Percentiles rank a stretch among this genome's conserved stretches.
Conservation (phyloP, 2,329 filamentous ascomycete species). For the Lachnellula hyalina region DNA sequence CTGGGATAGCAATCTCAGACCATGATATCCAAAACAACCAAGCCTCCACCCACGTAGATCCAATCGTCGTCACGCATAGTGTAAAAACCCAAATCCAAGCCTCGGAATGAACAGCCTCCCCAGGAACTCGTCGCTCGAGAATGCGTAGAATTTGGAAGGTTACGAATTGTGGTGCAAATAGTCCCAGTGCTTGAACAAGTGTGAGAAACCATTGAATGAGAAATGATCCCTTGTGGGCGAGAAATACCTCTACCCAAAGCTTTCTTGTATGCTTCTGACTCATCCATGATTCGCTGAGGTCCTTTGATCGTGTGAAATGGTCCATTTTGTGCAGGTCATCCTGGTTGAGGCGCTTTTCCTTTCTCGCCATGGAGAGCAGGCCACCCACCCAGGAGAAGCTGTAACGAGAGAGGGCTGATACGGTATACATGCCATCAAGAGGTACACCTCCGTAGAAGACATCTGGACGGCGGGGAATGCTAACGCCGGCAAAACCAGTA, state of each 20-base stretch:
- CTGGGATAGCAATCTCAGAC: slow-evolving; percentile 56
- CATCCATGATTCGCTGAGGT: slow-evolving; percentile 46
- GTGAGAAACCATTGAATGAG: slow-evolving; percentile 55
- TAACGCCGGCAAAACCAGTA: slow-evolving; percentile 45
- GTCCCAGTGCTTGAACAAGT: slow-evolving; percentile 32
- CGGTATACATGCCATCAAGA: slow-evolving; percentile 60
- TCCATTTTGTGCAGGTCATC: slow-evolving; percentile 58
- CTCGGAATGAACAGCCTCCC: slow-evolving; percentile 42
- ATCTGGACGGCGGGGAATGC: slow-evolving; percentile 61
- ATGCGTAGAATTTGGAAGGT: slow-evolving; percentile 60
- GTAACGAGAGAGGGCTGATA: slow-evolving; percentile 54
- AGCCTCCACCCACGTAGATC: slow-evolving; percentile 51
- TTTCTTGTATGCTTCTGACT: slow-evolving; percentile 40
- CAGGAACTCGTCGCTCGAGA: slow-evolving; percentile 51
- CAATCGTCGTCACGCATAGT: slow-evolving; percentile 55
- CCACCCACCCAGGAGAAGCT: slow-evolving; percentile 60
- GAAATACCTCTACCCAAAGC: slow-evolving; percentile 56
- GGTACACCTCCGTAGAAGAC: slow-evolving; percentile 53
- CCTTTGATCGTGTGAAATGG: slow-evolving; percentile 47
- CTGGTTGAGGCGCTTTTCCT: slow-evolving; percentile 56
- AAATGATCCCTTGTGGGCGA: slow-evolving; percentile 52
- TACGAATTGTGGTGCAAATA: slow-evolving; percentile 65
- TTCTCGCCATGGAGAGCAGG: slow-evolving; percentile 49
- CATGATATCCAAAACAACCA: slow-evolving; percentile 64
- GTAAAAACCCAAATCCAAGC: slow-evolving; percentile 65